A percentile compares a stretch with the other conserved stretches of the same genome.
Conservation (phyloP, 768 basidiomycete genomes). For the Hericium coralloides region DNA sequence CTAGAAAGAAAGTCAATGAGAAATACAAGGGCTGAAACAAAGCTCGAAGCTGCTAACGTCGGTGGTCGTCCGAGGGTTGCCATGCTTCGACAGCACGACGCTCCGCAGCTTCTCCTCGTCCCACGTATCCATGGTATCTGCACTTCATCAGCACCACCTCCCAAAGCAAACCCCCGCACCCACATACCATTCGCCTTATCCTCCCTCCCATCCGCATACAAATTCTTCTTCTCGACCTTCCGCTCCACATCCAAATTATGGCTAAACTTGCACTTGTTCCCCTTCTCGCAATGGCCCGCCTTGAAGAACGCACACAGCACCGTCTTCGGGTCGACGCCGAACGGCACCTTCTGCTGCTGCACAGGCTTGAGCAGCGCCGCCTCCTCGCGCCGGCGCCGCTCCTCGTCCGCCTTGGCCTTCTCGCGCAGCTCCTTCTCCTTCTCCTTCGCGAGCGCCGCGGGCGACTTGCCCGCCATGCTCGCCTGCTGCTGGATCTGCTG, state of each 20-base stretch:
- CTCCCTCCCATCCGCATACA: slow-evolving; percentile 84
- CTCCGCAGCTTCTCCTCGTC: slow-evolving; percentile 86
- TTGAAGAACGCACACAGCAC: slow-evolving; percentile 90
- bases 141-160: background rate
- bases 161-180: background rate
- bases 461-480: slow-evolving; percentile 68
- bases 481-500: slow-evolving; percentile 74
- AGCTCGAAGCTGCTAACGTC: slow-evolving; percentile 46
- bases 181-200: slow-evolving; percentile 64
- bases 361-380: slow-evolving; percentile 76
- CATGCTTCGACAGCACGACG: slow-evolving; percentile 83
- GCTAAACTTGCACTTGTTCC: slow-evolving; percentile 93
- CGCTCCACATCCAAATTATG: slow-evolving; percentile 85
- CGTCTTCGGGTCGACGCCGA: slow-evolving; percentile 95
- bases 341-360: slow-evolving; percentile 79
- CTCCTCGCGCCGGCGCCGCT: slow-evolving; percentile 79
- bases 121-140: slow-evolving; percentile 98
- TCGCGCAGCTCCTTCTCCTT: slow-evolving; percentile 71
- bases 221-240: slow-evolving; percentile 91
- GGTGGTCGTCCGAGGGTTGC: slow-evolving; percentile 87
- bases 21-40: background rate
- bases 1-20: slow-evolving; percentile 28
- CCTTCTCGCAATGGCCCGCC: slow-evolving; percentile 90
- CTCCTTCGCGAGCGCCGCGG: slow-evolving; percentile 73
- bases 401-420: slow-evolving; percentile 71